Evolutionary conservation across 139 green algal genomes (phyloP), one percentile per base, ranked within the genome.

Genomic region (Closterium sp.): DNA sequence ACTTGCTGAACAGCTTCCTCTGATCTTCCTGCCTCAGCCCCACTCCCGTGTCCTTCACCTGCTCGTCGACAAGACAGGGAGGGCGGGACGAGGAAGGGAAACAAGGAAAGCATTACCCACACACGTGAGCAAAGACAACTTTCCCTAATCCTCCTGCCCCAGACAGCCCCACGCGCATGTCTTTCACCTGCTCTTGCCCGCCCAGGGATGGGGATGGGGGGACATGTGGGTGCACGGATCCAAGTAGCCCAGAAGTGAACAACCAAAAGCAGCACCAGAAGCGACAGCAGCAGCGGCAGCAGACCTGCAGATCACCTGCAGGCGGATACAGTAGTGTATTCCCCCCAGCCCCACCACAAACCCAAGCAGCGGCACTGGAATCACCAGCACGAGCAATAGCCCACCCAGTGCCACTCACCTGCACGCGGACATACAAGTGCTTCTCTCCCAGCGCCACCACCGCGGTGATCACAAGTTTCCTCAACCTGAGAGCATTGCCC

Each of bases 31-130:
- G 62, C 29, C 89, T 91, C 31, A 95, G 31, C 9, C 93, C 93
- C 62, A 94, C 31, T 28, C 93, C 93, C 2, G 93, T 95, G 91
- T 95, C 93, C 32, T 94, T 94, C 31, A 95, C 93, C 91, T 93
- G 91, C 50, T 29, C 22, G 1, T 2, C 2, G 87, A 38, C 45
- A 13, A 19, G 45, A 13, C 3, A 70, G 11, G 10, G 45, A 4
- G 45, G 10, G 3, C 10, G 10, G 4, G 45, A 19, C 3, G 45
- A 70, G 45, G 45, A 19, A 70, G 45, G 45, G 10, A 70, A 70
- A 70, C 11, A 70, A 22, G 45, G 11, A 19, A 19, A 7, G 4
- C 9, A 70, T 2, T 38, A 7, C 32, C 45, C 45, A 70, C 45
- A 22, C 45, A 70, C 45, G 50, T 73, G 17, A 73, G 13, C 50